Percentiles rank a stretch among this genome's conserved stretches.
These are phyloP conservation scores for Microsporum ferrugineum DNA, from an alignment of 2,329 filamentous ascomycete species.

Conservation along the genomic window DNA sequence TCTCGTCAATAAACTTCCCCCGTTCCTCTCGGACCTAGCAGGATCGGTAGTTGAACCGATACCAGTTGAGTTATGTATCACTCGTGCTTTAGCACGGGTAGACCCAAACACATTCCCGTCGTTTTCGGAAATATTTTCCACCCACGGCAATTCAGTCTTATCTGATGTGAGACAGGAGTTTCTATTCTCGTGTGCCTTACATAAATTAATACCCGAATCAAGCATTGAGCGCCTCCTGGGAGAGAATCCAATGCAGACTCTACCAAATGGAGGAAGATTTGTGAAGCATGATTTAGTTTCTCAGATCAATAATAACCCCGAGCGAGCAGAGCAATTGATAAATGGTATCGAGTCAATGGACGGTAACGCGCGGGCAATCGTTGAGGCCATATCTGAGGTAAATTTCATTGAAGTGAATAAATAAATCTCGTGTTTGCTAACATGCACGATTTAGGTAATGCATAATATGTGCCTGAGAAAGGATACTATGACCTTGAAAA, in stretches of 20 bases:
- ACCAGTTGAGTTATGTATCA: constrained; percentile 53
- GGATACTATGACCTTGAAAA: constrained; percentile 53
- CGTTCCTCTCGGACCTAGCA: constrained; percentile 48
- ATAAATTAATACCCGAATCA: constrained; percentile 67
- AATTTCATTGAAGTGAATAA: constrained; percentile 15
- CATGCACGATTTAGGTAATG: constrained; percentile 34
- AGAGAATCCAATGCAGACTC: constrained; percentile 68
- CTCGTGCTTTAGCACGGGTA: constrained; percentile 52
- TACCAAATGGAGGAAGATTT: constrained; percentile 63
- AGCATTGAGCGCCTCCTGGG: constrained; percentile 71
- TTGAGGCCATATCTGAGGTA: constrained; percentile 63
- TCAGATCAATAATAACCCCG: constrained; percentile 65
- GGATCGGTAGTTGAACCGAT: constrained; percentile 48
- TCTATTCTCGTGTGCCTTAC: constrained; percentile 78
- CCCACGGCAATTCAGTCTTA: constrained; percentile 47
- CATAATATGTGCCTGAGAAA: constrained; percentile 47
- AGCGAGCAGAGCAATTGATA: constrained; percentile 63
- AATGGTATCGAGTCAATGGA: constrained; percentile 80
- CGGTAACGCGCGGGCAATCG: constrained; percentile 79
- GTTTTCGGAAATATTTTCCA: constrained; percentile 52
- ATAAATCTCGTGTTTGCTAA: not conserved
- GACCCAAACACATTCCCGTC: constrained; percentile 54
- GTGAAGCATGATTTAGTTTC: constrained; percentile 66
- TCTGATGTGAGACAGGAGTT: constrained; percentile 69
- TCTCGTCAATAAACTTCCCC: constrained; percentile 61